Evolutionary conservation across 257 asterid species (phyloP), one percentile per base, ranked within the genome.

Genomic region (Rehmannia glutinosa): DNA sequence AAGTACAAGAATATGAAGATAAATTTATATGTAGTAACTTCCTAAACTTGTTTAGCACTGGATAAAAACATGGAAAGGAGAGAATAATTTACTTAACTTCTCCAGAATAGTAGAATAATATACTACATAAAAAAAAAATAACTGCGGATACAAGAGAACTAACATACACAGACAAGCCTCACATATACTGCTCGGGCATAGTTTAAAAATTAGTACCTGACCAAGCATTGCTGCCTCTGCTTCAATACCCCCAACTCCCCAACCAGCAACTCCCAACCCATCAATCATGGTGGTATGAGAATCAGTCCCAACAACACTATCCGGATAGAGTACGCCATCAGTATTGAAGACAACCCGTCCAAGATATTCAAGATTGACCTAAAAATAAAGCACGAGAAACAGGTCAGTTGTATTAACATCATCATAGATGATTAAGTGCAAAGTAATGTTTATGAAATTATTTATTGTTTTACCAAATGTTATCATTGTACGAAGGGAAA

Each of bases 181-280:
- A 6, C 27, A 60, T 32, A 64, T 51, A 64, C 12, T 36, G 25
- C 46, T 13, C 42, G n/a, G 15, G 41, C 39, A 60, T 38, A 1
- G 38, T 54, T 68, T 15, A n/a, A 39, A 45, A 59, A 16, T 56
- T 49, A 23, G 60, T 80, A 90, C 97, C 96, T 93, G 97, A 16
- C 98, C 97, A 83, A 93, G 97, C 98, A 90, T 93, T 32, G 96
- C 87, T 38, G 97, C 97, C 80, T 92, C 98, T 23, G 98, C 98
- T 82, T 92, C 98, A 65, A 92, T 92, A 69, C 97, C 98, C 69
- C 98, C 98, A 39, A 92, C 98, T 23, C 98, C 98, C 97, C 98
- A 92, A 69, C 98, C 98, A 69, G 97, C 96, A 81, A 92, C 97
- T 55, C 97, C 96, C 46, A 92, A 60, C 43, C 97, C 98, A 64